These are phyloP conservation scores for Stagonosporopsis rhizophila DNA, from an alignment of 2,329 filamentous ascomycete genomes.

Conservation along the genomic window DNA sequence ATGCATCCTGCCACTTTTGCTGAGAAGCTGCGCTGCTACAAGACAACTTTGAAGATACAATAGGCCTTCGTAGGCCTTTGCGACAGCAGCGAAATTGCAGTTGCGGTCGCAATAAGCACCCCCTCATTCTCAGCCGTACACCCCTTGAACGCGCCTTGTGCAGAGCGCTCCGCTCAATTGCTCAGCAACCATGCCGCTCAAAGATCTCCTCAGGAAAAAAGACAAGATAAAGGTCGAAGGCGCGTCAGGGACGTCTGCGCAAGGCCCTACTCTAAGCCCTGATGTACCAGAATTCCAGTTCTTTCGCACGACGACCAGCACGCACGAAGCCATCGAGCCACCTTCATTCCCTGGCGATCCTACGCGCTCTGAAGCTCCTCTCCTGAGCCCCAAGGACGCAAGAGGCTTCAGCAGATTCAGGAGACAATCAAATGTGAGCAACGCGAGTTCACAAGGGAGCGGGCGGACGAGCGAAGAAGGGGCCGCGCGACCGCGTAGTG, in stretches of 20 bases:
- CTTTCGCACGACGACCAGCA: constrained; percentile 81
- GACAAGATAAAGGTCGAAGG: constrained; percentile 61
- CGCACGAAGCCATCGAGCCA: constrained; percentile 79
- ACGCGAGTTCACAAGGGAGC: constrained; percentile 17
- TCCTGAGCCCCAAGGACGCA: constrained; percentile 37
- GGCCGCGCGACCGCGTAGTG: constrained; percentile 2
- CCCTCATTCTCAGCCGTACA: constrained; percentile 18
- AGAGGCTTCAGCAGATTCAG: constrained; percentile 42
- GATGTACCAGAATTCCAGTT: constrained; percentile 74
- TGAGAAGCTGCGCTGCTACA: constrained; percentile 41
- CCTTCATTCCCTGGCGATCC: constrained; percentile 61
- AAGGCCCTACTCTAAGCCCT: constrained; percentile 36
- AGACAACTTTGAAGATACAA: constrained; percentile 38
- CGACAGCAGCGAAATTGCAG: constrained; percentile 10
- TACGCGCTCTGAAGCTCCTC: constrained; percentile 35
- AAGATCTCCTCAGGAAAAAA: constrained; percentile 69
- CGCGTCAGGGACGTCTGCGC: constrained; percentile 34
- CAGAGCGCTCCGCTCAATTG: constrained; percentile 21
- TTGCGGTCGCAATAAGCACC: constrained; percentile 9
- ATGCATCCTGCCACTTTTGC: constrained; percentile 37
- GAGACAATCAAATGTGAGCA: constrained; percentile 44
- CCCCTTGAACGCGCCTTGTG: constrained; percentile 19
- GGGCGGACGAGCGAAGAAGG: constrained; percentile 12
- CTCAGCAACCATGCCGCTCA: constrained; percentile 61
- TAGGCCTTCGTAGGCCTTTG: constrained; percentile 19